Evolutionary conservation across 2,329 filamentous ascomycete genomes (phyloP), one percentile per base, ranked within the genome.

Genomic region (Rugonectria rugulosa): DNA sequence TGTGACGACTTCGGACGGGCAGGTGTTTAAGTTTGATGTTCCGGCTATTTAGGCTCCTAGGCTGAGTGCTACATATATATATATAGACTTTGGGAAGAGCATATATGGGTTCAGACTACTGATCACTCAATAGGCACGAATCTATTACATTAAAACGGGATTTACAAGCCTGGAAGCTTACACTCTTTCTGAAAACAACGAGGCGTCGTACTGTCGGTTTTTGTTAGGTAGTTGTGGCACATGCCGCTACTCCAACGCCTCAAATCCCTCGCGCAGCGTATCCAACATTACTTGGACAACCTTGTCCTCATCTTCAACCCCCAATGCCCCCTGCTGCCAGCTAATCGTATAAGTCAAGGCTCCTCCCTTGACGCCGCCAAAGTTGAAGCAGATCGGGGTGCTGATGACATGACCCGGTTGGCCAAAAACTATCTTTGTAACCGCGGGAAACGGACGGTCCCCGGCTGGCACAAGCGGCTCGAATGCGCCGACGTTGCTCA

Each of bases 401-500:
- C 63, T 56, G 9, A 40, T 45, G 15, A 63, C 54, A 23, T 60
- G 56, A n/a, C 64, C 53, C 2, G 66, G 63, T 31, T 68, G 66
- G 23, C 58, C 47, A 57, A 68, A 68, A 3, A 65, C 44, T 60
- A 68, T 55, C 3, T 61, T 57, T 0, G 42, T 62, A 12, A 68
- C 49, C 3, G 37, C 3, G 6, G 10, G 17, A 10, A 26, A n/a
- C n/a, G 23, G 7, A 14, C 12, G 29, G 7, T 32, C 9, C 7
- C 15, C n/a, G 10, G 12, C 12, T n/a, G 26, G 7, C 26, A 27
- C 11, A 27, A 17, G 15, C 8, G 49, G 50, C 8, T 61, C 54
- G 36, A 67, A 59, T 5, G 23, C 34, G 3, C 66, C 66, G 8
- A 68, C 44, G 12, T 68, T 68, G 46, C 66, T 68, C 14, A 68